Evolutionary conservation across 2,329 filamentous ascomycete species (phyloP), one percentile per base, ranked within the genome.

Genomic region (Neonectria sp.): DNA sequence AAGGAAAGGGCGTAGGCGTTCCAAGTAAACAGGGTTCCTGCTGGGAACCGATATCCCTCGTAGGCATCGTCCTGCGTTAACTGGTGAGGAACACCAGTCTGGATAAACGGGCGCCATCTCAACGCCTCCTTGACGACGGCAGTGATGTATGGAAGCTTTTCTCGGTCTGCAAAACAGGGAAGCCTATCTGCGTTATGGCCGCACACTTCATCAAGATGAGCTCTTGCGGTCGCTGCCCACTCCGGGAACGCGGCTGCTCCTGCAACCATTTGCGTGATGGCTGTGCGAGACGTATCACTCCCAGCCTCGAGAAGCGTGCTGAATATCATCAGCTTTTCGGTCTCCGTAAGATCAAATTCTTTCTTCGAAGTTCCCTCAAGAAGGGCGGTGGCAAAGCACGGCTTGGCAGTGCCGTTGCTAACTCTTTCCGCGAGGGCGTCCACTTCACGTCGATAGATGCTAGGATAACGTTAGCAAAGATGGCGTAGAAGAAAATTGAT

Each of bases 81-180:
- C 17, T 49, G 46, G 6, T 29, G 46, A 13, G 46, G 46, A 29
- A 49, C 46, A 29, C 46, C 46, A 29, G 46, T 49, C 8, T 49
- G 46, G 25, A 49, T 49, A 29, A 49, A 49, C 12, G 46, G 46
- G 12, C 46, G 46, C 46, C 46, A 49, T 49, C 46, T 25, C 6
- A 29, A 25, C 25, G 77, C 76, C 71, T 86, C 84, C 57, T 85
- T 84, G 57, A 84, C 76, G 12, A 82, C 69, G 43, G 79, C 80
- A n/a, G 77, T 71, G 5, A 86, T 75, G 69, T 85, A 86, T 0
- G 83, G 84, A 4, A 86, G 71, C 4, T 78, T 70, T 4, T 70
- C 58, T 45, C 79, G 77, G 60, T 85, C 83, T 1, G 76, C 70
- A 68, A 79, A 81, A 1, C 61, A 74, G 0, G 83, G 83, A 9